phyloP scores from a whole-genome alignment of 352 stramenopile species.

The Globisporangium recalcitrans region DNA sequence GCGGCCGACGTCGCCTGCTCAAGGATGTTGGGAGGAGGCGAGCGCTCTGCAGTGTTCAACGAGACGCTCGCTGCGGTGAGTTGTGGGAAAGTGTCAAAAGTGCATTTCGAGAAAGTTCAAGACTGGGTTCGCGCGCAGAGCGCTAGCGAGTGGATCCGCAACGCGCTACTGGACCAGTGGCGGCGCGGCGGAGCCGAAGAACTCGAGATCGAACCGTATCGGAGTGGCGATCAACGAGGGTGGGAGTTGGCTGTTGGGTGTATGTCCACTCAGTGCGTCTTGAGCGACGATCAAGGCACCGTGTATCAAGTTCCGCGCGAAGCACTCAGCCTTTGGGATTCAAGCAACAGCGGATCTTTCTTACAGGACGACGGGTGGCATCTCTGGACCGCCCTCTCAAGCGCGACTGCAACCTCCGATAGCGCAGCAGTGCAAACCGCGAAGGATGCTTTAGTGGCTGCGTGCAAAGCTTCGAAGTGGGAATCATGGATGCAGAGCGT shows the following conservation, averaged over 20 bases:
- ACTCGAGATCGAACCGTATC: slow-evolving; percentile 69
- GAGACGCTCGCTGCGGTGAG: slow-evolving; percentile 23
- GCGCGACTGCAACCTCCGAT: slow-evolving; percentile 18
- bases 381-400: slow-evolving; percentile 35
- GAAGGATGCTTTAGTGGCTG: slow-evolving; percentile 23
- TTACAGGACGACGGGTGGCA: slow-evolving; percentile 30
- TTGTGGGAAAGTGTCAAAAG: slow-evolving; percentile 25
- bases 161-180: slow-evolving; percentile 60
- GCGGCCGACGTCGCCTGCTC: slow-evolving; percentile 22
- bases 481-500: slow-evolving; percentile 54
- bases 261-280: slow-evolving; percentile 16
- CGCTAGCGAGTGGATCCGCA: slow-evolving; percentile 30
- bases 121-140: slow-evolving; percentile 29
- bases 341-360: slow-evolving; percentile 31
- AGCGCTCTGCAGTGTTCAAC: slow-evolving; percentile 51
- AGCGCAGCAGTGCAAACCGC: slow-evolving; percentile 8
- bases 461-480: slow-evolving; percentile 29
- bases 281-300: slow-evolving; percentile 32
- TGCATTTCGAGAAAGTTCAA: slow-evolving; percentile 33
- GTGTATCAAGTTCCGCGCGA: slow-evolving; percentile 40
- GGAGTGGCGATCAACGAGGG: slow-evolving; percentile 31
- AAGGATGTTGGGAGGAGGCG: slow-evolving; percentile 23
- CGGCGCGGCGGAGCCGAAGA: slow-evolving; percentile 33
- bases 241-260: slow-evolving; percentile 49
- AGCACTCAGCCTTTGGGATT: slow-evolving; percentile 44